These are phyloP conservation scores for Ploettnerulaceae sp. DNA, from an alignment of 2,329 filamentous ascomycete species.

Conservation along the genomic window DNA sequence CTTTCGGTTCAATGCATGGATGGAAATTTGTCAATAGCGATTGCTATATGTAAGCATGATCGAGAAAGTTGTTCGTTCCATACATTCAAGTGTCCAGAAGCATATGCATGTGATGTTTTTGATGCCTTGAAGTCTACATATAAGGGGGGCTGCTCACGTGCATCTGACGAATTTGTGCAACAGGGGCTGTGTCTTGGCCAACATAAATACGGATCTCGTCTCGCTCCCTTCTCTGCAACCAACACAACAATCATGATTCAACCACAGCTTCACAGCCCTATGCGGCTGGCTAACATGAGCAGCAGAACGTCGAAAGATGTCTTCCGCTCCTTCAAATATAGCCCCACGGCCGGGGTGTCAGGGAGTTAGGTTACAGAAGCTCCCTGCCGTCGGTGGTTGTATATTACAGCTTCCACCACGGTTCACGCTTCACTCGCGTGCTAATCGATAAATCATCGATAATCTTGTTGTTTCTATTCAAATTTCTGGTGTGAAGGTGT, in stretches of 20 bases:
- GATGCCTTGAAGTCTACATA: no score
- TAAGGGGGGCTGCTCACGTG: not conserved
- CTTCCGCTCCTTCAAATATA: constrained; percentile 28
- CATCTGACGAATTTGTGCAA: not conserved
- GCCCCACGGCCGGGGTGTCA: constrained; percentile 32
- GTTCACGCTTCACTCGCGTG: constrained; percentile 21
- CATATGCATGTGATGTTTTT: no score
- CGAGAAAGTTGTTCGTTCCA: no score
- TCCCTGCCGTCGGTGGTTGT: constrained; percentile 26
- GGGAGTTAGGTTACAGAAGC: constrained; percentile 27
- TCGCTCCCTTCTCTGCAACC: constrained; percentile 15
- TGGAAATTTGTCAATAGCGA: no score
- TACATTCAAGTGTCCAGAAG: no score
- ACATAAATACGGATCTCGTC: not conserved
- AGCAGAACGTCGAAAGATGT: constrained; percentile 29
- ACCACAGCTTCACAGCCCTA: constrained; percentile 25
- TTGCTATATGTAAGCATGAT: no score
- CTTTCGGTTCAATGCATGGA: no score
- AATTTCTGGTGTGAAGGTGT: constrained; percentile 12
- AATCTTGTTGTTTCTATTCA: constrained; percentile 12
- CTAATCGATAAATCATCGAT: constrained; percentile 20
- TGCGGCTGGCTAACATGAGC: constrained; percentile 24
- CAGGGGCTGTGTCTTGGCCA: not conserved
- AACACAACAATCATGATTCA: constrained; percentile 27
- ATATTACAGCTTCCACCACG: constrained; percentile 26